These are phyloP conservation scores for Rhodotorula diobovata DNA, from an alignment of 768 basidiomycete genomes.

Conservation along the genomic window DNA sequence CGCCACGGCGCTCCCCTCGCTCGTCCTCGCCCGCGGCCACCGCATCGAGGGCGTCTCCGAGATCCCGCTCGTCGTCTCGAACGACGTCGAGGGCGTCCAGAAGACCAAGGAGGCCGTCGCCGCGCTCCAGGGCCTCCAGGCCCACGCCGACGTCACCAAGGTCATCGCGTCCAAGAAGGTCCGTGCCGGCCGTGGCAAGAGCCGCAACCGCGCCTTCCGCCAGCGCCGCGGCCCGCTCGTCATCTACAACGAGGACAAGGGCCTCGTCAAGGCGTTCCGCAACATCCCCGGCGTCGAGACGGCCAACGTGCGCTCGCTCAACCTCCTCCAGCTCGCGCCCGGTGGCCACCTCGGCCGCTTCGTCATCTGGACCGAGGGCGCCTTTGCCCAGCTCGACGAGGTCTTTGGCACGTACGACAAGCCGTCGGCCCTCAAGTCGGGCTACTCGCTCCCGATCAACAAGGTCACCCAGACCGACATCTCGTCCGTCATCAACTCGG, in stretches of 20 bases:
- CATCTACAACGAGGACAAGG: constrained; percentile 95
- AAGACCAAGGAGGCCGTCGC: constrained; percentile 97
- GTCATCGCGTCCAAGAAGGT: constrained; percentile 96
- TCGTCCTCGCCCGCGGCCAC: constrained; percentile 98
- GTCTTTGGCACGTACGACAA: constrained; percentile 94
- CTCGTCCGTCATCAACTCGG: constrained; percentile 94
- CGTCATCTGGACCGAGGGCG: constrained; percentile 97
- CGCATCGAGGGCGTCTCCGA: constrained; percentile 96
- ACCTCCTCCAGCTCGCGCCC: constrained; percentile 97
- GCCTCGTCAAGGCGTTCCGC: constrained; percentile 96
- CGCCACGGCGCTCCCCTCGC: constrained; percentile 92
- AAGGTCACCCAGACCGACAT: constrained; percentile 90
- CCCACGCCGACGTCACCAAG: constrained; percentile 88
- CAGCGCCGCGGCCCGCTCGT: constrained; percentile 96
- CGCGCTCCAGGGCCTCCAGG: constrained; percentile 81
- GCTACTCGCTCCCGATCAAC: constrained; percentile 83
- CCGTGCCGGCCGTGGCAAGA: constrained; percentile 93
- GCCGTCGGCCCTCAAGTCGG: constrained; percentile 77
- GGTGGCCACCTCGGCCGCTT: constrained; percentile 99
- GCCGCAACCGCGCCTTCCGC: constrained; percentile 92
- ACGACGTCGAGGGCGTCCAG: constrained; percentile 73
- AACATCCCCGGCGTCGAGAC: constrained; percentile 98
- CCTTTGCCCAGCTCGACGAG: constrained; percentile 86
- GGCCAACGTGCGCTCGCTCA: constrained; percentile 85
- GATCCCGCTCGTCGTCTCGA: constrained; percentile 84